Evolutionary conservation across 1,139 yeast genomes (phyloP).

Genomic region (Saccharomyces hybrid): DNA sequence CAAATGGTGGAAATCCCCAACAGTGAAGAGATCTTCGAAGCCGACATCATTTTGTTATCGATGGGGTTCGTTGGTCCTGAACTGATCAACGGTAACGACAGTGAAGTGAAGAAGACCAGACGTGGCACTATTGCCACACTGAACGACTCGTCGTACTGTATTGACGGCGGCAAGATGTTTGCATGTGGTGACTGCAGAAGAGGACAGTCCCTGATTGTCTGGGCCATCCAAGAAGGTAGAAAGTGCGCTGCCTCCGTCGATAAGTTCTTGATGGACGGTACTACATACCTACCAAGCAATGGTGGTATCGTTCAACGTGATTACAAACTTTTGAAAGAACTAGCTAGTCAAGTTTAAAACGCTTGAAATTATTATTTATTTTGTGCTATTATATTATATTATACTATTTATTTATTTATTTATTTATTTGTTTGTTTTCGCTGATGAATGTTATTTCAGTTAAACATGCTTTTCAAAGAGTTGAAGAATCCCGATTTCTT

Average conservation of each 20-base stretch:
- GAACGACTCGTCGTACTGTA: slow-evolving; percentile 64
- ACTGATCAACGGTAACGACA: slow-evolving; percentile 46
- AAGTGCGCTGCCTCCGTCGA: slow-evolving; percentile 97
- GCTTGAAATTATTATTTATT: slow-evolving; percentile 7
- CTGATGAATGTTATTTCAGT: slow-evolving; percentile 1
- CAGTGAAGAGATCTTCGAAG: slow-evolving; percentile 88
- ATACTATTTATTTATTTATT: slow-evolving; percentile 1
- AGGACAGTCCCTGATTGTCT: slow-evolving; percentile 95
- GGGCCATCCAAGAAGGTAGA: slow-evolving; percentile 99
- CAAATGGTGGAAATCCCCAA: slow-evolving; percentile 98
- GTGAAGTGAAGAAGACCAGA: slow-evolving; percentile 64
- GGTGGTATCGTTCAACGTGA: slow-evolving; percentile 87
- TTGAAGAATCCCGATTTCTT: slow-evolving; percentile 17
- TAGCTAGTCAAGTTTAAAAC: slow-evolving; percentile 44
- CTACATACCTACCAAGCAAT: slow-evolving; percentile 81
- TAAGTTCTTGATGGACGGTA: slow-evolving; percentile 57
- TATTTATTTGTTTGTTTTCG: slow-evolving; percentile 2
- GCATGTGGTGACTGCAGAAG: slow-evolving; percentile 99
- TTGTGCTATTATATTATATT: slow-evolving; percentile 1
- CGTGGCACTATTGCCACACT: slow-evolving; percentile 80
- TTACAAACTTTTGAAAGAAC: slow-evolving; percentile 63
- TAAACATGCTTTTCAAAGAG: slow-evolving; percentile 8
- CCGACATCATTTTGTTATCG: slow-evolving; percentile 85
- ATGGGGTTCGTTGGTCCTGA: slow-evolving; percentile 99
- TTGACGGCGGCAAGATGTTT: slow-evolving; percentile 61